These are phyloP conservation scores for Nemania sp. DNA, from an alignment of 2,329 filamentous ascomycete genomes.

Conservation along the genomic window DNA sequence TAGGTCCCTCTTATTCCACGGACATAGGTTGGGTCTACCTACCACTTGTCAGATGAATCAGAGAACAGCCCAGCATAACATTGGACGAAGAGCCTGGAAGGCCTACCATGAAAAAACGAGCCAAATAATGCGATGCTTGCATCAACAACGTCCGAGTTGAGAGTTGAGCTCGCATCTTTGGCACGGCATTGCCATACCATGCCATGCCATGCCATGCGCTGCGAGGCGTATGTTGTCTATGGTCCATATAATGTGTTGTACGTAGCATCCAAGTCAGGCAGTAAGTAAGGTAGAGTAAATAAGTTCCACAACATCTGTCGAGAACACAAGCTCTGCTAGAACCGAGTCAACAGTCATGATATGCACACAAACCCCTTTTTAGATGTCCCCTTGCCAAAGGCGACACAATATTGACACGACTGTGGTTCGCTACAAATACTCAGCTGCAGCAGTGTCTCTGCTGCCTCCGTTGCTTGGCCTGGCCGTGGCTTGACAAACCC, in stretches of 20 bases:
- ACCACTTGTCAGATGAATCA: neutral
- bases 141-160: constrained; percentile 13
- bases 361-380: constrained; percentile 13
- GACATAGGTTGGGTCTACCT: neutral
- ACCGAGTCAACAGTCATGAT: neutral
- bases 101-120: constrained; percentile 12
- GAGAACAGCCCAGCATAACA: neutral
- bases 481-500: constrained; percentile 3
- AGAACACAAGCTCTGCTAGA: constrained; percentile 2
- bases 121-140: constrained; percentile 9
- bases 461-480: neutral
- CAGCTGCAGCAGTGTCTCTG: constrained; percentile 2
- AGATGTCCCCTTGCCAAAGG: constrained; percentile 8
- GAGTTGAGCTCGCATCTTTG: constrained; percentile 18
- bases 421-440: constrained; percentile 24
- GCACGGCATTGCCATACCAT: neutral
- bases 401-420: constrained; percentile 9
- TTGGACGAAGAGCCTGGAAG: neutral
- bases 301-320: constrained; percentile 20
- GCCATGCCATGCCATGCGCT: constrained; percentile 2
- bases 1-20: too few species aligned
- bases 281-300: neutral
- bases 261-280: constrained; percentile 12
- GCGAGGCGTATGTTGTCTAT: constrained; percentile 14
- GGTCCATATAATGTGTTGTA: constrained; percentile 7